These are phyloP conservation scores for Sambucus nigra DNA, from an alignment of 129 eudicot genomes.

Conservation along the genomic window DNA sequence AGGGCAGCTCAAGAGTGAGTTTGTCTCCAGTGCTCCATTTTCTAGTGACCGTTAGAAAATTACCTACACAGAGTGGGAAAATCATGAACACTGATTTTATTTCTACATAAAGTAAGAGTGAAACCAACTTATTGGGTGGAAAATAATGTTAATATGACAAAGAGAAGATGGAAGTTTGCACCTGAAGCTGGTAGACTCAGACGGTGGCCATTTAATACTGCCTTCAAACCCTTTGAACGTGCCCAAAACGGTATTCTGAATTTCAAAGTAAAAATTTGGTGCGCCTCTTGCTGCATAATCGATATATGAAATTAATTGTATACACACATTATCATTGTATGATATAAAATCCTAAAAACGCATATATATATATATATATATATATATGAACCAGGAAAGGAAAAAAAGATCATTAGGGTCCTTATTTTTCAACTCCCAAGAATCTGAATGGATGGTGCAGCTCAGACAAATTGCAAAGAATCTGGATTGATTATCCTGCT, in stretches of 20 bases:
- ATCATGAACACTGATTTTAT: slow-evolving; percentile 3
- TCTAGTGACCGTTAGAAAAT: slow-evolving; percentile 45
- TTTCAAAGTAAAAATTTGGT: slow-evolving; percentile 36
- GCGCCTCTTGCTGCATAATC: slow-evolving; percentile 28
- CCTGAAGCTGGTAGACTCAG: slow-evolving; percentile 55
- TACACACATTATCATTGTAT: no score
- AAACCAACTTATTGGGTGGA: background rate
- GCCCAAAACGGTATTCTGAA: slow-evolving; percentile 80
- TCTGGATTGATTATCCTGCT: no score
- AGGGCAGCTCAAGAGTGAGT: slow-evolving; percentile 53
- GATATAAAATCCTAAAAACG: no score
- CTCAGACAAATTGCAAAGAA: no score
- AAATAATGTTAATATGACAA: background rate
- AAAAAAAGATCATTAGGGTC: no score
- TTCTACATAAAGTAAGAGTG: no score
- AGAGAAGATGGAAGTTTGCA: slow-evolving; percentile 11
- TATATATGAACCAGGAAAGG: no score
- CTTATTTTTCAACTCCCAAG: no score
- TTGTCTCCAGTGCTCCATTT: slow-evolving; percentile 56
- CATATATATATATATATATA: no score
- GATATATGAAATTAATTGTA: no score
- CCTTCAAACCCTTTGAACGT: slow-evolving; percentile 36
- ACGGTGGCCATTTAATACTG: slow-evolving; percentile 33
- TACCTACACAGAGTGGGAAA: slow-evolving; percentile 34
- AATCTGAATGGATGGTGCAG: no score